A percentile compares a stretch with the other conserved stretches of the same genome.
phyloP scores from a whole-genome alignment of 73 alveolate genomes.

The Paramecium tetraurelia region DNA sequence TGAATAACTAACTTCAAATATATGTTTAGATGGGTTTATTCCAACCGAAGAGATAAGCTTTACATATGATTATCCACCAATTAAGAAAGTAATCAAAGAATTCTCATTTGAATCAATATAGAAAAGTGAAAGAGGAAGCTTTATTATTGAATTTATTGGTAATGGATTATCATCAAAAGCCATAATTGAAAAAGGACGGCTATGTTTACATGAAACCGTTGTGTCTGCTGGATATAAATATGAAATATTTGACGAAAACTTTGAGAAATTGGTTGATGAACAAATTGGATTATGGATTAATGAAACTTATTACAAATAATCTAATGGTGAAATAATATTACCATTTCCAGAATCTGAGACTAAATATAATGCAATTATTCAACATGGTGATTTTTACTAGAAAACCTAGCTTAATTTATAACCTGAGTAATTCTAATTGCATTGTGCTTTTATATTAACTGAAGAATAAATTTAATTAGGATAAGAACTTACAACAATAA shows the following conservation, averaged over 20 bases:
- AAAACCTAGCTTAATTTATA: conserved; percentile 14
- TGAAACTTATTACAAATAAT: conserved; percentile 62
- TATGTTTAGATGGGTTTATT: conserved; percentile 83
- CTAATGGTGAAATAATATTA: conserved; percentile 73
- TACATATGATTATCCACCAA: conserved; percentile 69
- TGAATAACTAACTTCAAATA: conserved; percentile 66
- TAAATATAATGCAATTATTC: neutral
- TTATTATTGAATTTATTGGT: conserved; percentile 85
- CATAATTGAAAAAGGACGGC: conserved; percentile 80
- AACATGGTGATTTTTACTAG: conserved; percentile 52
- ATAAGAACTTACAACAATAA: neutral
- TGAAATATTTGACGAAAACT: conserved; percentile 77
- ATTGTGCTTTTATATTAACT: conserved; percentile 59
- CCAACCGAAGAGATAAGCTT: conserved; percentile 73
- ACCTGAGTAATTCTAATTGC: conserved; percentile 50
- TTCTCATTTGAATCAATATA: conserved; percentile 61
- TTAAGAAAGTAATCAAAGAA: conserved; percentile 61
- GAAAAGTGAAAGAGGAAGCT: conserved; percentile 80
- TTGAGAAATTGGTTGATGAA: conserved; percentile 71
- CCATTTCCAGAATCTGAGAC: conserved; percentile 69
- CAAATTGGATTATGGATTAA: conserved; percentile 79
- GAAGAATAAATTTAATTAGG: neutral
- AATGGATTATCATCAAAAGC: conserved; percentile 84
- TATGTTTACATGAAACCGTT: conserved; percentile 67
- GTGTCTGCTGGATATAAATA: conserved; percentile 82